These are phyloP conservation scores for Moricandia arvensis DNA, from an alignment of 345 rosid species.

Conservation along the genomic window DNA sequence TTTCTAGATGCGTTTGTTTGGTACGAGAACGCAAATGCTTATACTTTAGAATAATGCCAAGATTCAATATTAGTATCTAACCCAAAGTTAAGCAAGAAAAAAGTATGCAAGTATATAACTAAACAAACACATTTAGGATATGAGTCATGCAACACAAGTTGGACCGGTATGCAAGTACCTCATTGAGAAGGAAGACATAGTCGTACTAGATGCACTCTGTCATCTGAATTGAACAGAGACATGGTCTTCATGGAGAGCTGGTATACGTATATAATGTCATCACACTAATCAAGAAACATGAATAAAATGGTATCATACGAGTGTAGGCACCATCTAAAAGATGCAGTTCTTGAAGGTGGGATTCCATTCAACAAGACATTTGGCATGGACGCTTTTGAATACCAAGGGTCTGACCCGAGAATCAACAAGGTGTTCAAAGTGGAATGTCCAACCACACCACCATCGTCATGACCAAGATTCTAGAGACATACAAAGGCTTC, in stretches of 20 bases:
- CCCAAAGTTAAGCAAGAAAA: too few relatives aligned
- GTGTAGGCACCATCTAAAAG: conserved; percentile 47
- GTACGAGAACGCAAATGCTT: not conserved
- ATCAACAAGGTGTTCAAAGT: conserved; percentile 64
- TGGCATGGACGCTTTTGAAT: conserved; percentile 70
- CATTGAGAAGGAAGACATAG: conserved; percentile 68
- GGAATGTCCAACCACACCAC: conserved; percentile 74
- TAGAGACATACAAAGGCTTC: conserved; percentile 65
- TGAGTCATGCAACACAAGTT: too few relatives aligned
- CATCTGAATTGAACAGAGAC: conserved; percentile 63
- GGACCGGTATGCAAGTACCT: conserved; percentile 75
- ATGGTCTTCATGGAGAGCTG: too few relatives aligned
- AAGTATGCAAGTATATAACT: too few relatives aligned
- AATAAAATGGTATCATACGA: not conserved
- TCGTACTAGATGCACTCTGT: conserved; percentile 53
- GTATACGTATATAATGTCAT: not conserved
- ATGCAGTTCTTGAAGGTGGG: conserved; percentile 49
- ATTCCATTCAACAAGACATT: conserved; percentile 48
- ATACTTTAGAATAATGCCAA: not conserved
- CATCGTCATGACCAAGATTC: conserved; percentile 62
- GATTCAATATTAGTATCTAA: not conserved
- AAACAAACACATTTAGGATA: not conserved
- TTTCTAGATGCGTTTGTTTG: not conserved
- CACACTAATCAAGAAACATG: not conserved
- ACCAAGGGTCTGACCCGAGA: conserved; percentile 62